Conservation (phyloP, 2,329 filamentous ascomycete genomes). For the Achaetomium macrosporum region DNA sequence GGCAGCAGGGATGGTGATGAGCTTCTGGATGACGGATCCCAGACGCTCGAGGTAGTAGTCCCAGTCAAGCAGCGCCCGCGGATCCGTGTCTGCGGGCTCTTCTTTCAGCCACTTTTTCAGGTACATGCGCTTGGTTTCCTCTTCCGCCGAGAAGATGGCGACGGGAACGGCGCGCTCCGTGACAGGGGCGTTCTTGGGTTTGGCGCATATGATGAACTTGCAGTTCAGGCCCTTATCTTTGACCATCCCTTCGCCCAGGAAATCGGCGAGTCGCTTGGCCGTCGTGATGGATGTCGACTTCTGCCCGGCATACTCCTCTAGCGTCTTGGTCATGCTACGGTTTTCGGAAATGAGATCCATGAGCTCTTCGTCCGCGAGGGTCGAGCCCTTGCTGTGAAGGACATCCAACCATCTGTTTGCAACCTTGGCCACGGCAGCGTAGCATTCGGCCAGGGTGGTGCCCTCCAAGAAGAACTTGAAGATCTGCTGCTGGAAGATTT, state of each 20-base stretch:
- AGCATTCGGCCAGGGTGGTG: constrained; percentile 79
- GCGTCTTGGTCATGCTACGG: constrained; percentile 92
- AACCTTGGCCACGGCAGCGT: constrained; percentile 84
- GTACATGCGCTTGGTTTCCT: constrained; percentile 80
- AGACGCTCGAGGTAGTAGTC: constrained; percentile 94
- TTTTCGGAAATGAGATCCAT: constrained; percentile 99
- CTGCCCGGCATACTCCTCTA: constrained; percentile 91
- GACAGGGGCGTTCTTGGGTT: constrained; percentile 81
- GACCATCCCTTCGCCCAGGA: constrained; percentile 96
- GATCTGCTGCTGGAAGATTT: constrained; percentile 98
- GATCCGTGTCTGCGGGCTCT: constrained; percentile 85
- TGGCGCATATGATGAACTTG: constrained; percentile 96
- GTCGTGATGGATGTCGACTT: constrained; percentile 99
- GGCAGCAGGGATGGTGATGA: constrained; percentile 96
- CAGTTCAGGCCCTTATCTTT: constrained; percentile 99
- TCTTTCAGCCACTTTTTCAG: constrained; percentile 94
- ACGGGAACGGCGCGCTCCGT: constrained; percentile 93
- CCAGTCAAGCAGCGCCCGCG: constrained; percentile 88
- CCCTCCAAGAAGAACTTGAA: constrained; percentile 99
- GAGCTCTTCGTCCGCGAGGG: constrained; percentile 89
- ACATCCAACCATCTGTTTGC: constrained; percentile 97
- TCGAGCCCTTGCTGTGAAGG: constrained; percentile 78
- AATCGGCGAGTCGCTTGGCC: constrained; percentile 88
- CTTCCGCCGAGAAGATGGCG: constrained; percentile 93
- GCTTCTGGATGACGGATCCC: constrained; percentile 95